Conservation (phyloP, 345 rosid genomes). For the Salix arbutifolia region DNA sequence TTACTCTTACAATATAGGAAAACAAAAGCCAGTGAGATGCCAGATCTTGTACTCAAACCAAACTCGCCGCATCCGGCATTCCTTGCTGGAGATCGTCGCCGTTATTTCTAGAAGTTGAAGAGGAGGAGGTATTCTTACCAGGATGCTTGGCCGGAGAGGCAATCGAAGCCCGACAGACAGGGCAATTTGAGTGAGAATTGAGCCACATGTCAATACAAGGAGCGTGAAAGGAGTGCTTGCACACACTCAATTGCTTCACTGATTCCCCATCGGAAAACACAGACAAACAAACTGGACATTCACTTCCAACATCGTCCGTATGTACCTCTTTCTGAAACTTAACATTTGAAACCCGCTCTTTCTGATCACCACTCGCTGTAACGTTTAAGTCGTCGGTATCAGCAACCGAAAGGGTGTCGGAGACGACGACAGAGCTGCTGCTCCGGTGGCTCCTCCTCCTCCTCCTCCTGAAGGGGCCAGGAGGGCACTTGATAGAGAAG, state of each 20-base stretch:
- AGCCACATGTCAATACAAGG: slow-evolving; percentile 67
- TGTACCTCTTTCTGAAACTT: slow-evolving; percentile 45
- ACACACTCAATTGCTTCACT: slow-evolving; percentile 45
- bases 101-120: slow-evolving; percentile 21
- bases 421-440: background rate
- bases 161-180: slow-evolving; percentile 64
- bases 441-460: slow-evolving; percentile 2
- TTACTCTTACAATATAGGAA: too few relatives aligned
- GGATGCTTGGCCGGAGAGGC: slow-evolving; percentile 43
- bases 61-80: slow-evolving; percentile 57
- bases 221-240: slow-evolving; percentile 72
- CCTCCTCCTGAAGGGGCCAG: slow-evolving; percentile 18
- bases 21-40: too few relatives aligned
- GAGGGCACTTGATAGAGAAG: slow-evolving; percentile 53
- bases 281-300: slow-evolving; percentile 71
- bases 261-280: slow-evolving; percentile 53
- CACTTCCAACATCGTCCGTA: slow-evolving; percentile 48
- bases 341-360: slow-evolving; percentile 17
- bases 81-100: slow-evolving; percentile 63
- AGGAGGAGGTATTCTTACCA: slow-evolving; percentile 1
- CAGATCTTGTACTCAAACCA: slow-evolving; percentile 41
- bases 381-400: background rate
- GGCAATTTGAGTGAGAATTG: slow-evolving; percentile 52
- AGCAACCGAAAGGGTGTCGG: background rate
- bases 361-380: background rate